phyloP scores from a whole-genome alignment of 108 stramenopile species.

The Mediolabrus comicus region DNA sequence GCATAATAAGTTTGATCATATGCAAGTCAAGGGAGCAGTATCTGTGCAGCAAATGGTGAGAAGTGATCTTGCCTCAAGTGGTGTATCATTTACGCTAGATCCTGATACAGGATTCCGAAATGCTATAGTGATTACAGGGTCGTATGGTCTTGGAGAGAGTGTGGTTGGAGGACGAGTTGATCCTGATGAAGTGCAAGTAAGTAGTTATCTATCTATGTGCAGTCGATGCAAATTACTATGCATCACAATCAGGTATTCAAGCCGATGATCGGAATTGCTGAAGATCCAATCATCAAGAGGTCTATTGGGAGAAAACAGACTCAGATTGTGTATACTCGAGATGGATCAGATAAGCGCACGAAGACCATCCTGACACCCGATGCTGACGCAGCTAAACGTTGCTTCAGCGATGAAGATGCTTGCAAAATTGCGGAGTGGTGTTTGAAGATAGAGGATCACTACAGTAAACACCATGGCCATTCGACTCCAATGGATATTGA shows the following conservation, averaged over 20 bases:
- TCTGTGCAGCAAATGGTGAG: slow-evolving; percentile 48
- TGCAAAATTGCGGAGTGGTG: slow-evolving; percentile 36
- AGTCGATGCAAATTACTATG: neutral
- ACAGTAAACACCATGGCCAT: slow-evolving; percentile 26
- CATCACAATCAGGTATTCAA: slow-evolving; percentile 33
- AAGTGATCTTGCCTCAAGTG: slow-evolving; percentile 33
- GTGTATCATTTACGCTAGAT: slow-evolving; percentile 44
- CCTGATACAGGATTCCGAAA: slow-evolving; percentile 48
- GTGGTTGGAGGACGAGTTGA: slow-evolving; percentile 47
- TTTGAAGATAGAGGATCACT: slow-evolving; percentile 47
- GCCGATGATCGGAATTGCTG: slow-evolving; percentile 43
- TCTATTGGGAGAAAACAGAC: slow-evolving; percentile 35
- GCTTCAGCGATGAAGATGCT: slow-evolving; percentile 35
- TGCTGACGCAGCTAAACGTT: slow-evolving; percentile 23
- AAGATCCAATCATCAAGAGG: slow-evolving; percentile 41
- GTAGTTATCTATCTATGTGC: neutral
- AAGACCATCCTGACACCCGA: slow-evolving; percentile 29
- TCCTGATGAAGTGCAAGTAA: slow-evolving; percentile 23
- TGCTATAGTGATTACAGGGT: slow-evolving; percentile 39
- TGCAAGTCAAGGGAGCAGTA: slow-evolving; percentile 42
- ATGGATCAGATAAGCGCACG: slow-evolving; percentile 30
- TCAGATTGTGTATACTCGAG: slow-evolving; percentile 27
- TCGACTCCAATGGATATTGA: slow-evolving; percentile 55
- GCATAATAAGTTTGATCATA: slow-evolving; percentile 44
- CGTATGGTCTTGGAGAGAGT: slow-evolving; percentile 44